phyloP scores from a whole-genome alignment of 2,329 filamentous ascomycete genomes.

The Colletotrichum euphorbiae region DNA sequence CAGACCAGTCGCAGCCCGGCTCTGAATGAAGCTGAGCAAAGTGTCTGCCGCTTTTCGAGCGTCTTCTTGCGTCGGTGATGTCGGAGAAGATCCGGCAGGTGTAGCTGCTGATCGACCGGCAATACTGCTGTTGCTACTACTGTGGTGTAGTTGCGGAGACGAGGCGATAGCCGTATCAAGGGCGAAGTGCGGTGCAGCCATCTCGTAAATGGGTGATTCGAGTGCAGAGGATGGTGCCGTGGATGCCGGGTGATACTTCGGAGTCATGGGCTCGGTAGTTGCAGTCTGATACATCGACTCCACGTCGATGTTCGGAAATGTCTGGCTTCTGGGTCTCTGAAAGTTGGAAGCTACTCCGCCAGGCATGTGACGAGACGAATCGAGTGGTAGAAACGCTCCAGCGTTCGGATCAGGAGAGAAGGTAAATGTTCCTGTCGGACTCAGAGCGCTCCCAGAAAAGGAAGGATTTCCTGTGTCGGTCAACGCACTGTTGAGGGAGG shows the following conservation, averaged over 20 bases:
- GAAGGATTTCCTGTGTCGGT: constrained; percentile 73
- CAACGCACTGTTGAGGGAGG: constrained; percentile 75
- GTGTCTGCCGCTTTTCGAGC: constrained; percentile 84
- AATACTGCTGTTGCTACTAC: constrained; percentile 63
- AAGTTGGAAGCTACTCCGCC: constrained; percentile 61
- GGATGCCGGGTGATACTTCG: constrained; percentile 60
- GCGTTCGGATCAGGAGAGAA: constrained; percentile 81
- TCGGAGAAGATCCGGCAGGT: constrained; percentile 67
- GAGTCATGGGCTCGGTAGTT: constrained; percentile 59
- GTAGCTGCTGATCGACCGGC: constrained; percentile 49
- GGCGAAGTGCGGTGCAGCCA: constrained; percentile 54
- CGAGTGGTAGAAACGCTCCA: constrained; percentile 68
- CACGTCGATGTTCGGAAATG: constrained; percentile 79
- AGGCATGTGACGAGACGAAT: constrained; percentile 52
- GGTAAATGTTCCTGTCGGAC: constrained; percentile 78
- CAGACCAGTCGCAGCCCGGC: constrained; percentile 72
- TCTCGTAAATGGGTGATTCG: constrained; percentile 63
- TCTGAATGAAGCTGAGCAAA: constrained; percentile 83
- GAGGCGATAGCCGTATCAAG: constrained; percentile 55
- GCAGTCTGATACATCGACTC: constrained; percentile 64
- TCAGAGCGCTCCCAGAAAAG: constrained; percentile 78
- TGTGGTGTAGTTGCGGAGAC: constrained; percentile 60
- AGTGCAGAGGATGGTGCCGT: constrained; percentile 64
- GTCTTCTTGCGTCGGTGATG: constrained; percentile 84
- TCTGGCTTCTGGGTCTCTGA: constrained; percentile 86